Base-by-base conservation (phyloP, 768 basidiomycete genomes). In the Austroboletus festivus region DNA sequence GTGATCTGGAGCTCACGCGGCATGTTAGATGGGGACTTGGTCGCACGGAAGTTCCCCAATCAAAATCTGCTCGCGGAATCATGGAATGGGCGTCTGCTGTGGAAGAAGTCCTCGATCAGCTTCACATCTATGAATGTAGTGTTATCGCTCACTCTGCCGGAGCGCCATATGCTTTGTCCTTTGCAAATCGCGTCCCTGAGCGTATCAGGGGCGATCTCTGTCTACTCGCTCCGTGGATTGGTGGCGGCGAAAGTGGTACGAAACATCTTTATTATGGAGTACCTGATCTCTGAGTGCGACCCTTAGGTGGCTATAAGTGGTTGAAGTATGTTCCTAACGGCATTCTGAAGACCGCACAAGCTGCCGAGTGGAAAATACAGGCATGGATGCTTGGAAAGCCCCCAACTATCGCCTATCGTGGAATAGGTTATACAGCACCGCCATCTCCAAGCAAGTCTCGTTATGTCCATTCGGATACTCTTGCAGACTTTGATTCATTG, bases 311-410 rank as follows among this genome's bases (percentile, higher is more conserved):
- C 15, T 97, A 96, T 71, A 93, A 87, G 62, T 97, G 93, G 93
- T 77, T 99, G 44, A 95, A 93, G 68, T 98, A 93, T 63, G 89
- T 99, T 6, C 95, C 95, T 1, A 90, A 89, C 51, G 84, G 89
- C 23, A 81, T 99, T 33, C 74, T 99, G 54, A 93, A 89, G 72
- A 93, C 93, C 0, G 95, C 93, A 1, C 93, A 95, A 66, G 90
- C 93, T 4, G 95, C 95, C 0, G 95, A 99, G 62, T 97, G 93
- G 93, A 92, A 88, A 67, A 75, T 98, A 38, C 93, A 96, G 61
- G 89, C 90, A 0, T 98, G 94, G 90, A 90, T 91, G 85, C 80
- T 99, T 24, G 96, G 95, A 54, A 97, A 97, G 60, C 90, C 92
- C 16, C 94, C 93, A 10, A 83, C 85, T 2, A 74, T 92, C 35